Evolutionary conservation across 2,329 filamentous ascomycete genomes (phyloP).

Genomic region (Apiospora marii): DNA sequence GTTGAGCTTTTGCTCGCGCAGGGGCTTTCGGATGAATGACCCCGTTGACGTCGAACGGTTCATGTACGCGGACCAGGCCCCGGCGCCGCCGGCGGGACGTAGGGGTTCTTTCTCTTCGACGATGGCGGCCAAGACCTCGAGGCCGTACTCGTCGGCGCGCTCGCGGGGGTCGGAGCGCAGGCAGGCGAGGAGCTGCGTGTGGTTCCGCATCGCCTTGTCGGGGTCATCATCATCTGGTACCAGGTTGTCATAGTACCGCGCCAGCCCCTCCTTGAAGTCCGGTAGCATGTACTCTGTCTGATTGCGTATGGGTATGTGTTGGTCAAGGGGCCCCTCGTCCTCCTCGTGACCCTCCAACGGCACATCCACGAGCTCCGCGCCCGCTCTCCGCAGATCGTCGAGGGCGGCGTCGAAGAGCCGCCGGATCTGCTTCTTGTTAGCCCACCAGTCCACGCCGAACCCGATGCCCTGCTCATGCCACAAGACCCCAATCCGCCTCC

Average conservation of each 20-base stretch:
- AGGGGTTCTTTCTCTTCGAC: background rate
- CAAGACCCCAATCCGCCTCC: conserved; percentile 63
- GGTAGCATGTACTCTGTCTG: conserved; percentile 23
- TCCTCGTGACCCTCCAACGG: background rate
- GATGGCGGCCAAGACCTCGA: conserved; percentile 37
- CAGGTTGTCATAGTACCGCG: conserved; percentile 26
- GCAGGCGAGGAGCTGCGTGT: conserved; percentile 27
- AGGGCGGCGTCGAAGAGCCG: conserved; percentile 31
- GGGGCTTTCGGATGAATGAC: background rate
- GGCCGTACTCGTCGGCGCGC: conserved; percentile 40
- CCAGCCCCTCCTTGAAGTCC: conserved; percentile 29
- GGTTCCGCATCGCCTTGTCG: conserved; percentile 7
- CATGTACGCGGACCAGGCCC: conserved; percentile 25
- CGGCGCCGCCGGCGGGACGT: conserved; percentile 19
- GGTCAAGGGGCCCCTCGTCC: background rate
- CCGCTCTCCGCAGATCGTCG: conserved; percentile 27
- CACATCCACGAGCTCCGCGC: conserved; percentile 30
- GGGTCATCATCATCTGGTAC: background rate
- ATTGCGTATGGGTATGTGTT: background rate
- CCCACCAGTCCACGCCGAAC: background rate
- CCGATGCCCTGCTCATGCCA: conserved; percentile 28
- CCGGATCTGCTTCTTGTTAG: conserved; percentile 26
- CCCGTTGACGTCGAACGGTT: conserved; percentile 22
- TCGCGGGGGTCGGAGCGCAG: conserved; percentile 23
- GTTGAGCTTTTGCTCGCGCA: conserved; percentile 18